A percentile compares a stretch with the other conserved stretches of the same genome.
These are phyloP conservation scores for Chrysanthemum makinoi DNA, from an alignment of 129 eudicot species.

Conservation along the genomic window DNA sequence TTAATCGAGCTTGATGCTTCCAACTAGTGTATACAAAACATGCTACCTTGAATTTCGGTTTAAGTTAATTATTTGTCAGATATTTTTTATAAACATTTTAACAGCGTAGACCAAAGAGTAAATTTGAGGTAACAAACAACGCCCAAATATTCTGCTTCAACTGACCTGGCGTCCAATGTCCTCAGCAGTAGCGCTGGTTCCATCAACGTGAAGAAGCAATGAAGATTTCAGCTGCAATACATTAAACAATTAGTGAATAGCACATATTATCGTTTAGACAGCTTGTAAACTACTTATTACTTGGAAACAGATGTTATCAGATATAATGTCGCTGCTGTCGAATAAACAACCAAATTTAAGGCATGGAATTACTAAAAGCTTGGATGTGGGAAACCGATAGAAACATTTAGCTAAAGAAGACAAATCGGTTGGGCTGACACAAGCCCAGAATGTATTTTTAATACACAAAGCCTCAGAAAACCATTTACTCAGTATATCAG, in stretches of 20 bases:
- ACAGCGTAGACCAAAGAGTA: background rate
- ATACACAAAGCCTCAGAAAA: too few relatives aligned
- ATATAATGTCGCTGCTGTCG: background rate
- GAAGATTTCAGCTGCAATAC: constrained; percentile 46
- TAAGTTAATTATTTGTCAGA: background rate
- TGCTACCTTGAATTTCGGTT: background rate
- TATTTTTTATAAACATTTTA: background rate
- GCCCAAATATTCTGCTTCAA: background rate
- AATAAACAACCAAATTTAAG: background rate
- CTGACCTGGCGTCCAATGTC: constrained; percentile 64
- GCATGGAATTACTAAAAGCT: background rate
- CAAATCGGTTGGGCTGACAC: too few relatives aligned
- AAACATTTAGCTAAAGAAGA: background rate
- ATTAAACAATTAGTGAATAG: background rate
- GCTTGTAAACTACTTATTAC: background rate
- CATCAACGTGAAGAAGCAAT: constrained; percentile 46
- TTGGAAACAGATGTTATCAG: background rate
- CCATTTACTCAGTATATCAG: too few relatives aligned
- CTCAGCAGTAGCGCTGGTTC: constrained; percentile 47
- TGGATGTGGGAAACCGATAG: constrained; percentile 11
- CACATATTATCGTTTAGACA: too few relatives aligned
- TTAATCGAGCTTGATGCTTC: too few relatives aligned
- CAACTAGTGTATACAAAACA: background rate
- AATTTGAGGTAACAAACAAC: background rate
- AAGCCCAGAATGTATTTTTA: too few relatives aligned